Evolutionary conservation across 257 asterid species (phyloP).

Genomic region (Sherardia arvensis): DNA sequence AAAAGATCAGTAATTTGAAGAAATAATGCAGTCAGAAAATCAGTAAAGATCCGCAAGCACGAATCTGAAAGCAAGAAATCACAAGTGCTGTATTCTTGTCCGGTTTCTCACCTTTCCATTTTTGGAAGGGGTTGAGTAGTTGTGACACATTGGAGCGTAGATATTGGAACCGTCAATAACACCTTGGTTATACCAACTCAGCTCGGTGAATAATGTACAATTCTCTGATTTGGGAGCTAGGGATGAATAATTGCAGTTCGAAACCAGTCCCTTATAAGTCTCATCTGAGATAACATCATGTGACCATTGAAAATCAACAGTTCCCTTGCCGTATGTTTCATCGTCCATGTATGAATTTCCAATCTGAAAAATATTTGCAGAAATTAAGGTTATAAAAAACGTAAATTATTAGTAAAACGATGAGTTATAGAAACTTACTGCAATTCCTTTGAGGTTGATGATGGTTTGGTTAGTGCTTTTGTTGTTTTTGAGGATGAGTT

Average conservation of each 20-base stretch:
- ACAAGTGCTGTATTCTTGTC: no score
- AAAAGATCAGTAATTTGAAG: background rate
- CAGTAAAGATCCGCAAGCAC: no score
- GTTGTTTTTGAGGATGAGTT: constrained; percentile 38
- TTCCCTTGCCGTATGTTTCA: constrained; percentile 24
- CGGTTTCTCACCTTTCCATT: no score
- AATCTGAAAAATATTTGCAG: background rate
- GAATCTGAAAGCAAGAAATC: no score
- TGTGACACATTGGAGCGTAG: constrained; percentile 43
- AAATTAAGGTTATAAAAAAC: no score
- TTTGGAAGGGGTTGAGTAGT: background rate
- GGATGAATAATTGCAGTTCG: constrained; percentile 37
- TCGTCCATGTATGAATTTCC: constrained; percentile 35
- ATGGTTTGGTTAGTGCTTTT: constrained; percentile 37
- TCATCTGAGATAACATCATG: constrained; percentile 59
- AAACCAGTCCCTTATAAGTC: constrained; percentile 28
- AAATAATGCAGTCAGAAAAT: background rate
- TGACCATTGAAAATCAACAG: constrained; percentile 42
- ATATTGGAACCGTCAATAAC: constrained; percentile 25
- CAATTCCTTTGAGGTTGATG: constrained; percentile 52
- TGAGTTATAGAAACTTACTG: constrained; percentile 30
- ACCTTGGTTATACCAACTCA: constrained; percentile 15
- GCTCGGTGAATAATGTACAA: constrained; percentile 12
- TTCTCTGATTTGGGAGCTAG: background rate
- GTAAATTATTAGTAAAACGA: no score